Base-by-base conservation (phyloP, 257 asterid species). In the Agastache rugosa region DNA sequence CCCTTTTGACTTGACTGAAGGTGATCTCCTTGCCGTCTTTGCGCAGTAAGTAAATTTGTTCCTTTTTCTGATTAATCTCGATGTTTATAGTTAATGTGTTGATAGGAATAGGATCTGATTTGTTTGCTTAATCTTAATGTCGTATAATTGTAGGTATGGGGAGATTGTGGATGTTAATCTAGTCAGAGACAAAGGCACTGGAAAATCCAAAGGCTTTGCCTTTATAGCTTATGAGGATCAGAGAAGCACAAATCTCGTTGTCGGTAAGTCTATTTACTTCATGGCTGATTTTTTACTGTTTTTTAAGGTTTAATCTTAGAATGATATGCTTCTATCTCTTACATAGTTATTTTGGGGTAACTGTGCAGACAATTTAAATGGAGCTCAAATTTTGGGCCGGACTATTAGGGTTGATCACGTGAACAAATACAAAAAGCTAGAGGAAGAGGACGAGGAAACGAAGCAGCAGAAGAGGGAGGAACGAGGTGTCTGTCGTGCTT, bases 201-300 rank as follows among this genome's bases (percentile, higher is more conserved):
- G 98, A 4, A 94, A 95, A 84, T 95, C 99, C 16, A 92, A 92
- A 75, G 99, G 99, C 12, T 95, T 92, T 72, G 96, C 96, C 34
- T 95, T 95, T 79, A 22, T 95, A 72, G 99, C 98, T 3, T 95
- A 95, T 27, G 99, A 95, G 86, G 99, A 95, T 84, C 99, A 95
- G 81, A 87, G 99, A 60, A 92, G 99, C 78, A 92, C 99, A 14
- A 92, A 12, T 83, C 98, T 92, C 3, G 97, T 97, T 14, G 98
- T 95, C 35, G 99, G 99, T 95, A 29, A 23, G 96, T 81, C 54
- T 25, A 72, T 70, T 15, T 79, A 5, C 74, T 68, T 44, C 51
- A 20, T 44, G 34, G 22, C 11, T 69, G 45, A 14, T 16, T 22
- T 41, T 55, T 0, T 31, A 7, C 5, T 31, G 7, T 31, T 5